Evolutionary conservation across 2,329 filamentous ascomycete genomes (phyloP), one percentile per base, ranked within the genome.

Genomic region (Cladosporium cucumerinum): DNA sequence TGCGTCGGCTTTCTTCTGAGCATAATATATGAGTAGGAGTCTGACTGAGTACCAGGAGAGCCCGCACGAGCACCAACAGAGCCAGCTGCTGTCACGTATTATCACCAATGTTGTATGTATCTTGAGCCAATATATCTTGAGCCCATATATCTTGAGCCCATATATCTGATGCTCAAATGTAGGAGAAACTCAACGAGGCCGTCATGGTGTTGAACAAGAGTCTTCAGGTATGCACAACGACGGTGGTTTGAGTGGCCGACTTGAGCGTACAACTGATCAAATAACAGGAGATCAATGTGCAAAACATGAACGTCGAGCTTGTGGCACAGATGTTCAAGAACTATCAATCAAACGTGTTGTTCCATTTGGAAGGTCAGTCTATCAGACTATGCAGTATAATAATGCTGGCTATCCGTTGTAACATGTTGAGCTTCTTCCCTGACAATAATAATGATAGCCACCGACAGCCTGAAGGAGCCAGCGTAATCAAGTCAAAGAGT

Each of bases 321-420:
- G 95, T 98, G 5, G 93, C 94, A 0, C 94, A 98, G 76, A 99
- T 99, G 95, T 99, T 98, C 84, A 97, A 98, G 82, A 99, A 98
- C 80, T 99, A 99, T 77, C 93, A 97, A 78, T 97, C 93, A 12
- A 99, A 98, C 72, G 94, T 98, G 16, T 82, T 98, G 6, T 98
- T 99, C 77, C 95, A 99, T 73, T 84, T 99, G 6, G 95, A 98
- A 87, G 95, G 95, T 96, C 12, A 55, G 82, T 70, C 18, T 8
- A 51, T 51, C 48, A 23, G 2, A 46, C n/a, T 21, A 23, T 10
- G 39, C 39, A 16, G 8, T n/a, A 21, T 21, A 11, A 59, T 1
- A 8, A 62, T 34, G 48, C 48, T 52, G 48, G 26, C 23, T 18
- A 28, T 28, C 18, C 23, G 26, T 36, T 43, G 5, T 54, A 26